Percentiles rank a stretch among this genome's conserved stretches.
phyloP scores from a whole-genome alignment of 75 land plant species.

The Pinus albicaulis region DNA sequence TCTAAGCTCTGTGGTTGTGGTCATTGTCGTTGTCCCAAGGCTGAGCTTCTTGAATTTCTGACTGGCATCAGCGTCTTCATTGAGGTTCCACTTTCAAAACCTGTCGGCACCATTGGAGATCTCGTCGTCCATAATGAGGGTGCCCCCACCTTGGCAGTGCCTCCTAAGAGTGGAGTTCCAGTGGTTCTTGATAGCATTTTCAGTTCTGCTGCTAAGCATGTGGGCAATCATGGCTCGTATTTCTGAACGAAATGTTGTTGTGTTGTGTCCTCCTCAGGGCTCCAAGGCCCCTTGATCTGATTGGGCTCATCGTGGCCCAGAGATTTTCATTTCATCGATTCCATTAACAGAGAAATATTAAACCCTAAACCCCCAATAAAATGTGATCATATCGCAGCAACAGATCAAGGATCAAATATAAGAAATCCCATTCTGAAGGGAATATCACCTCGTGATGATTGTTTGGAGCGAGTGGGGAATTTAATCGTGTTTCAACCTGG shows the following conservation, averaged over 20 bases:
- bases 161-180: slow-evolving; percentile 88
- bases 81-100: slow-evolving; percentile 22
- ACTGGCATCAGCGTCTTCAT: slow-evolving; percentile 1
- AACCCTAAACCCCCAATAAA: neutral
- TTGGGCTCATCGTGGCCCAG: slow-evolving; percentile 10
- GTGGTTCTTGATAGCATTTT: slow-evolving; percentile 86
- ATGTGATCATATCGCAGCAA: neutral
- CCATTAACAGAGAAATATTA: neutral
- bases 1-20: slow-evolving; percentile 31
- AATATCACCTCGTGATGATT: neutral
- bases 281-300: slow-evolving; percentile 89
- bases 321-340: neutral
- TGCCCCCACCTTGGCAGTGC: slow-evolving; percentile 19
- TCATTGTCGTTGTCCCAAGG: slow-evolving; percentile 30
- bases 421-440: neutral
- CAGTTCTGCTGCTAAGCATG: slow-evolving; percentile 69
- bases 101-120: slow-evolving; percentile 1
- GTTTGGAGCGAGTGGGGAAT: too few species aligned
- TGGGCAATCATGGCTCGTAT: slow-evolving; percentile 76
- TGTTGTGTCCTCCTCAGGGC: slow-evolving; percentile 77
- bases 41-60: slow-evolving; percentile 10
- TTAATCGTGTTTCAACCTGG: too few species aligned
- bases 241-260: slow-evolving; percentile 62
- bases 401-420: too few species aligned
- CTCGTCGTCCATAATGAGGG: slow-evolving; percentile 5